Percentiles rank a stretch among this genome's conserved stretches.
Evolutionary conservation across 1,284 basidiomycete genomes (phyloP).

Genomic region (Apiotrichum akiyoshidainum): DNA sequence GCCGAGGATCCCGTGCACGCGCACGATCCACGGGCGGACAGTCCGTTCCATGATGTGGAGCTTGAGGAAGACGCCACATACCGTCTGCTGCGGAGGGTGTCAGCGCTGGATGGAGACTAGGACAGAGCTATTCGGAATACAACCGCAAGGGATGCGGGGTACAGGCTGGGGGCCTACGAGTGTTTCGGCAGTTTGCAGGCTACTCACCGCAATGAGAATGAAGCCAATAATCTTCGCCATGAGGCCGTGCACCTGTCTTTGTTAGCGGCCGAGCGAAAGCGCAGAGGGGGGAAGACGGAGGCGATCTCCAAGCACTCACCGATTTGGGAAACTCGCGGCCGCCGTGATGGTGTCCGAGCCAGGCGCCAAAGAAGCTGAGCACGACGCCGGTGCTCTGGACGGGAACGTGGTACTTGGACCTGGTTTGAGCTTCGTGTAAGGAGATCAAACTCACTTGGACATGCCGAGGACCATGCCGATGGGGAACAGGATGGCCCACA

Average conservation of each 20-base stretch:
- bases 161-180: no score
- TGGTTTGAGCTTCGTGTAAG: constrained; percentile 12
- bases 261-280: constrained; percentile 6
- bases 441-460: constrained; percentile 55
- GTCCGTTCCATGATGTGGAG: constrained; percentile 80
- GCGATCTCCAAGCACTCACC: constrained; percentile 35
- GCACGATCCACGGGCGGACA: constrained; percentile 70
- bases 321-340: constrained; percentile 69
- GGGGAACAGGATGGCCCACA: constrained; percentile 81
- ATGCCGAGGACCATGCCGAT: constrained; percentile 83
- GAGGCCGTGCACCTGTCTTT: constrained; percentile 59
- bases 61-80: constrained; percentile 84
- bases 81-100: constrained; percentile 57
- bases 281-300: neutral
- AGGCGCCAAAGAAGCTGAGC: constrained; percentile 66
- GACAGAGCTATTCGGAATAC: no score
- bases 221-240: constrained; percentile 68
- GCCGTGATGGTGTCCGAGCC: constrained; percentile 75
- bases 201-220: constrained; percentile 56
- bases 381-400: constrained; percentile 69
- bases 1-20: constrained; percentile 74
- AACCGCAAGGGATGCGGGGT: no score
- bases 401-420: constrained; percentile 75
- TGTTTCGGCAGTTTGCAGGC: neutral
- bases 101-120: neutral